Percentiles rank a stretch among this genome's conserved stretches.
These are phyloP conservation scores for Hyphochytrium catenoides DNA, from an alignment of 352 stramenopile species.

Conservation along the genomic window DNA sequence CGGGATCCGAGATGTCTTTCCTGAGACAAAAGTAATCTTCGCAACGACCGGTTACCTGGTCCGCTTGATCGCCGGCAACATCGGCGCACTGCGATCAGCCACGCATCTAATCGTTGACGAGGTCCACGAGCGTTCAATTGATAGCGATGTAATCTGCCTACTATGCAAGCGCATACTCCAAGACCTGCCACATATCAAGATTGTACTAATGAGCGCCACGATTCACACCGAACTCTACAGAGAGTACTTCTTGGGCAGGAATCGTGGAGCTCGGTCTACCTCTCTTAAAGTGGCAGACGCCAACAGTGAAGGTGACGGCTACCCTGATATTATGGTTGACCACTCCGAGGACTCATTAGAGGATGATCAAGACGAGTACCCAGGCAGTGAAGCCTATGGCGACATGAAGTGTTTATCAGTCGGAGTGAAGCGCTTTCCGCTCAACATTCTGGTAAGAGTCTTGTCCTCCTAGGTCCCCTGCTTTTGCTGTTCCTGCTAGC, in stretches of 20 bases:
- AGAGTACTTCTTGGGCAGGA: constrained; percentile 67
- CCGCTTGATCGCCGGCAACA: constrained; percentile 74
- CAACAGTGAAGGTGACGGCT: no score
- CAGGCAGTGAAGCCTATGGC: no score
- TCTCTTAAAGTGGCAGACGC: no score
- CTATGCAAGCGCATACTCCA: constrained; percentile 55
- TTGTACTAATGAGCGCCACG: constrained; percentile 91
- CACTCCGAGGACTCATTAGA: no score
- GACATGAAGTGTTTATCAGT: no score
- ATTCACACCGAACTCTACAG: constrained; percentile 74
- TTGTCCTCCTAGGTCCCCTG: no score
- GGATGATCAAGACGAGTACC: no score
- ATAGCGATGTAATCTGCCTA: constrained; percentile 83
- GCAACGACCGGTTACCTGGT: constrained; percentile 92
- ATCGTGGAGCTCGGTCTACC: no score
- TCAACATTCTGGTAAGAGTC: no score
- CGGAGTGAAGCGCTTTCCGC: no score
- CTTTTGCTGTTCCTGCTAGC: no score
- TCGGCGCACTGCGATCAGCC: constrained; percentile 47
- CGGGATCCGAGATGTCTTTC: constrained; percentile 29
- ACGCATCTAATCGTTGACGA: constrained; percentile 91
- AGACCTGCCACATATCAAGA: constrained; percentile 29
- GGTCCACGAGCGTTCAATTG: constrained; percentile 79
- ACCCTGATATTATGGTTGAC: no score
- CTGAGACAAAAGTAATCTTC: constrained; percentile 75